Percentiles rank a stretch among this genome's conserved stretches.
Conservation (phyloP, 2,329 filamentous ascomycete species). For the Aspergillus sp. region DNA sequence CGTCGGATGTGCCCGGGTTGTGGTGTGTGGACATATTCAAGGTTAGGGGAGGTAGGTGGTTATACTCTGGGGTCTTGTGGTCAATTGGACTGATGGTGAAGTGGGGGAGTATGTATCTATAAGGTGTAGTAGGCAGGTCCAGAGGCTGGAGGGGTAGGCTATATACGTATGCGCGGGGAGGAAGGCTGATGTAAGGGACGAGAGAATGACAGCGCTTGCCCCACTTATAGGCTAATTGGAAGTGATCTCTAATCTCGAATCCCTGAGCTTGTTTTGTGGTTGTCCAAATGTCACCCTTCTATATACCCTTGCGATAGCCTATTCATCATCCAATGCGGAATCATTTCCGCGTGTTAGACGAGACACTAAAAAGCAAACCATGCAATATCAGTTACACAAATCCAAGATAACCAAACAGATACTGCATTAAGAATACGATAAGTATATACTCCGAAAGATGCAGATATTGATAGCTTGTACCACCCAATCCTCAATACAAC, state of each 20-base stretch:
- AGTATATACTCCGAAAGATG: neutral
- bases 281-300: neutral
- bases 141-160: neutral
- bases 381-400: too few species aligned
- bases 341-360: neutral
- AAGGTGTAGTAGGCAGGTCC: neutral
- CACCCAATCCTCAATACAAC: neutral
- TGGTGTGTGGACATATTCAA: conserved; percentile 16
- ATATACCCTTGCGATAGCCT: neutral
- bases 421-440: neutral
- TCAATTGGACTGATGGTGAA: neutral
- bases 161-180: neutral
- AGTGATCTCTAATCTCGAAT: neutral
- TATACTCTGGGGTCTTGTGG: neutral
- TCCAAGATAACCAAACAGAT: neutral
- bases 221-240: neutral
- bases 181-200: neutral
- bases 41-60: too few species aligned
- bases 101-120: neutral
- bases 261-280: neutral
- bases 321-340: neutral
- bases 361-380: neutral
- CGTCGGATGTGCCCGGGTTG: conserved; percentile 28
- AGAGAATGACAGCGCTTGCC: neutral
- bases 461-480: neutral